phyloP scores from a whole-genome alignment of 306 rosid species.

The Rosa rugosa region DNA sequence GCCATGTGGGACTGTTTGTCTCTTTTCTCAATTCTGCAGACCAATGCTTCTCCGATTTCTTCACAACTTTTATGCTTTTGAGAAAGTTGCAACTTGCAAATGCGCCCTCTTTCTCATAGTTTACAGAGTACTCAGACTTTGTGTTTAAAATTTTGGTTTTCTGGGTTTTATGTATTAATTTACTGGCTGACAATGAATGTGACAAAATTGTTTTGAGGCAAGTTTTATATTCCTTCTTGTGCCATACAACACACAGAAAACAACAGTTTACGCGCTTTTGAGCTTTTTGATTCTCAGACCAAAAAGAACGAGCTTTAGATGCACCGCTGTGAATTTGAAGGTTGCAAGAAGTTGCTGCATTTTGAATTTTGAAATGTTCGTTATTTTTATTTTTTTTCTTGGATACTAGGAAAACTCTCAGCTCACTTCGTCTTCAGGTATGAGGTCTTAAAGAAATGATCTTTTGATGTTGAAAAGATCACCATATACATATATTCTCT shows the following conservation, averaged over 20 bases:
- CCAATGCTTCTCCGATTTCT: slow-evolving; percentile 42
- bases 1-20: slow-evolving; percentile 51
- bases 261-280: neutral
- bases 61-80: slow-evolving; percentile 54
- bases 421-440: neutral
- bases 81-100: slow-evolving; percentile 40
- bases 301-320: neutral
- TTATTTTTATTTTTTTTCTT: neutral
- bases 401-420: neutral
- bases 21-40: slow-evolving; percentile 42
- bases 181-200: slow-evolving; percentile 41
- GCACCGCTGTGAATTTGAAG: neutral
- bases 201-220: slow-evolving; percentile 13
- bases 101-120: slow-evolving; percentile 9
- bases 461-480: neutral
- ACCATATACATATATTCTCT: neutral
- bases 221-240: neutral
- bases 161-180: slow-evolving; percentile 27
- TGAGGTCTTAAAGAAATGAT: neutral
- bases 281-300: neutral
- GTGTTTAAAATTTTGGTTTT: neutral
- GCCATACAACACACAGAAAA: slow-evolving; percentile 12
- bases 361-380: slow-evolving; percentile 1
- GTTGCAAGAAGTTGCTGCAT: neutral
- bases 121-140: neutral